Conservation (phyloP, 169 alveolate genomes). For the Plasmodium relictum region DNA sequence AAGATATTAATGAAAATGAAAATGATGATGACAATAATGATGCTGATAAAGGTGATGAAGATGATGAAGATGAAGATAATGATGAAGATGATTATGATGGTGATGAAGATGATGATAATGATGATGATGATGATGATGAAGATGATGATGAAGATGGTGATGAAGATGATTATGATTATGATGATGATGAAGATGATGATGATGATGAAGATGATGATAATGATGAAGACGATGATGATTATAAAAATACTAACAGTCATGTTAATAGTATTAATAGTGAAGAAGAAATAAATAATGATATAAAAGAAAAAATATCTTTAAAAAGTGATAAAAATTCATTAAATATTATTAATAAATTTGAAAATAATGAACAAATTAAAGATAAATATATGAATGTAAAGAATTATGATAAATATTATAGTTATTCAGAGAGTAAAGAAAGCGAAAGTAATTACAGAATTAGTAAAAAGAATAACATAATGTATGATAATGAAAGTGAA, state of each 20-base stretch:
- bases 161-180: constrained; percentile 5
- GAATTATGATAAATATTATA: not conserved
- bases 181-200: not conserved
- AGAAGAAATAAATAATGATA: not conserved
- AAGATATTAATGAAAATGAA: not conserved
- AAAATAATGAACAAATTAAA: not conserved
- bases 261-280: not conserved
- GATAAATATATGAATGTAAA: not conserved
- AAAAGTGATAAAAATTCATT: no score
- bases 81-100: not conserved
- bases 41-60: not conserved
- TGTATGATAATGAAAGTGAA: not conserved
- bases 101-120: not conserved
- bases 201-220: not conserved
- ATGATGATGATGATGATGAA: not conserved
- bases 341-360: no score
- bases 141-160: constrained; percentile 5
- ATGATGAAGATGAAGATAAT: not conserved
- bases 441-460: not conserved
- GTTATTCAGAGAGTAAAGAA: not conserved
- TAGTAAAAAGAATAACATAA: not conserved
- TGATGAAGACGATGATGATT: not conserved
- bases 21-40: constrained; percentile 7
- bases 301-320: no score
- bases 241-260: not conserved